These are phyloP conservation scores for Rubia yunnanensis DNA, from an alignment of 257 asterid species.

Conservation along the genomic window DNA sequence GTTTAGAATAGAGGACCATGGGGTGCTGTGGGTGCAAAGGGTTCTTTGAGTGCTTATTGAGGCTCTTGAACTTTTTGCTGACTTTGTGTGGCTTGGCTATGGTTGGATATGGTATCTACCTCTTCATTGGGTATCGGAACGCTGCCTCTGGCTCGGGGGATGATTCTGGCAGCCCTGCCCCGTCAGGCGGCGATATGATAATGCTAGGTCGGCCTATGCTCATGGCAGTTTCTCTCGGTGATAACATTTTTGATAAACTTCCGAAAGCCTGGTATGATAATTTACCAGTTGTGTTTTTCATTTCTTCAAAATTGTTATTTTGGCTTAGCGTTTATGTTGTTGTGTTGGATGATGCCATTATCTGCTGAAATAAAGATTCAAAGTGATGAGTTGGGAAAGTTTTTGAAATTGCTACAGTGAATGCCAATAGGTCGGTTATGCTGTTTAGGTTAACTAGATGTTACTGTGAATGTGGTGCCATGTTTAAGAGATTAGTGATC, in stretches of 20 bases:
- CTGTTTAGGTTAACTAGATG: not conserved
- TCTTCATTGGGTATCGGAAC: constrained; percentile 62
- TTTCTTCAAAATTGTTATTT: not conserved
- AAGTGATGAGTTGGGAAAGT: not conserved
- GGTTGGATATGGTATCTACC: constrained; percentile 83
- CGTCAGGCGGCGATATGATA: constrained; percentile 40
- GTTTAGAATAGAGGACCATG: constrained; percentile 34
- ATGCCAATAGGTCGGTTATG: not conserved
- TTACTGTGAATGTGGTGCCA: not conserved
- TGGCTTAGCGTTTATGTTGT: not conserved
- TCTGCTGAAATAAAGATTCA: not conserved
- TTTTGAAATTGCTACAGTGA: not conserved
- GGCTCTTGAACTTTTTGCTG: constrained; percentile 67
- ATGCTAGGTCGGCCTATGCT: constrained; percentile 92
- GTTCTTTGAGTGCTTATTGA: constrained; percentile 70
- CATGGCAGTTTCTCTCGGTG: constrained; percentile 53
- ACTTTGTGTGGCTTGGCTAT: constrained; percentile 73
- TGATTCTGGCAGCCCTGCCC: constrained; percentile 32
- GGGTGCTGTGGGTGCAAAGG: constrained; percentile 61
- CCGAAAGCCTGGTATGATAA: constrained; percentile 80
- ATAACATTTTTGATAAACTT: constrained; percentile 71
- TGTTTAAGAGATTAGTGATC: not conserved
- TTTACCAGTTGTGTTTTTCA: not conserved
- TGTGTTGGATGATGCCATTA: not conserved
- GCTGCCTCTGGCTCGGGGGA: constrained; percentile 31